These are phyloP conservation scores for Penicillium vulpinum DNA, from an alignment of 2,329 filamentous ascomycete species.

Conservation along the genomic window DNA sequence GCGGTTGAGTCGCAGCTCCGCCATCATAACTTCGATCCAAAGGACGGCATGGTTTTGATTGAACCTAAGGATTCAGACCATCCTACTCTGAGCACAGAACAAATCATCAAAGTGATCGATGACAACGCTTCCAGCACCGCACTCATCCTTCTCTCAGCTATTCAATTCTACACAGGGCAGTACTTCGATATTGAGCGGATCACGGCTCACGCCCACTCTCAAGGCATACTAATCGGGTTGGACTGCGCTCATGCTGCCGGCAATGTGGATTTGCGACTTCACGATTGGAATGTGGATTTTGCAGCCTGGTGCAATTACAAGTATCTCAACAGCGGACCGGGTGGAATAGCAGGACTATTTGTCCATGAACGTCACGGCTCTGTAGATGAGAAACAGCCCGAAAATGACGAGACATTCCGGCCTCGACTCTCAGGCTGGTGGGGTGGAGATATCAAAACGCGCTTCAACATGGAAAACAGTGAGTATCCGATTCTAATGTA, in stretches of 20 bases:
- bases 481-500: slow-evolving; percentile 7
- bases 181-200: slow-evolving; percentile 80
- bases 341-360: slow-evolving; percentile 75
- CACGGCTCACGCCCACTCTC: slow-evolving; percentile 71
- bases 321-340: slow-evolving; percentile 84
- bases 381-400: slow-evolving; percentile 37
- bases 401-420: slow-evolving; percentile 53
- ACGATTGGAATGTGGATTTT: slow-evolving; percentile 90
- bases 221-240: slow-evolving; percentile 77
- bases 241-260: slow-evolving; percentile 84
- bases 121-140: slow-evolving; percentile 71
- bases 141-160: slow-evolving; percentile 76
- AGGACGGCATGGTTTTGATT: slow-evolving; percentile 71
- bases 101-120: slow-evolving; percentile 72
- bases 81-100: slow-evolving; percentile 67
- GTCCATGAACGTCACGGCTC: slow-evolving; percentile 73
- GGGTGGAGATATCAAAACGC: slow-evolving; percentile 72
- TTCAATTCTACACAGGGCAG: slow-evolving; percentile 92
- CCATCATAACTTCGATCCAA: slow-evolving; percentile 67
- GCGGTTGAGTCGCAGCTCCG: slow-evolving; percentile 78
- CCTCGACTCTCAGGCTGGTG: slow-evolving; percentile 82
- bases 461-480: slow-evolving; percentile 80
- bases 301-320: slow-evolving; percentile 95
- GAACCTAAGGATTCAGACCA: slow-evolving; percentile 57
- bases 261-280: slow-evolving; percentile 75